A percentile compares a stretch with the other conserved stretches of the same genome.
Conservation (phyloP, 139 green algal genomes). For the Nannochloris sp. region DNA sequence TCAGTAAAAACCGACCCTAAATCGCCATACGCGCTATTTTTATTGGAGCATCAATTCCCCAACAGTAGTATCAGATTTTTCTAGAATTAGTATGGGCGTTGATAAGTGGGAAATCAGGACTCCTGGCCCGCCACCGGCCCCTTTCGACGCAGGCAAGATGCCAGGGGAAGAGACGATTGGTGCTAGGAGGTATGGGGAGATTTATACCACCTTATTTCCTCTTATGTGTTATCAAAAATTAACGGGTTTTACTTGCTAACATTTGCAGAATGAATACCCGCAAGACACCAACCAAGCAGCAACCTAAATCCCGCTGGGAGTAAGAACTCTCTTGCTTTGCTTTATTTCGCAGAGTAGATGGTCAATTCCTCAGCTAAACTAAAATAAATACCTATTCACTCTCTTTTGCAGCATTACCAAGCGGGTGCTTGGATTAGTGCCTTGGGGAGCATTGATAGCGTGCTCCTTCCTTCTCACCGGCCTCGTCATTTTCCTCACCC, state of each 20-base stretch:
- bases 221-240: too few species aligned
- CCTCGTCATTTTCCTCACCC: conserved; percentile 5
- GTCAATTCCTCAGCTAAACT: not conserved
- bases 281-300: conserved; percentile 5
- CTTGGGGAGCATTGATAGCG: conserved; percentile 18
- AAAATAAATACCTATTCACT: not conserved
- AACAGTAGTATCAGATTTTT: too few species aligned
- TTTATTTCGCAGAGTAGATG: not conserved
- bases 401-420: conserved; percentile 4
- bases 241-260: not conserved
- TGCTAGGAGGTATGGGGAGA: not conserved
- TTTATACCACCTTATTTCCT: too few species aligned
- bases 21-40: too few species aligned
- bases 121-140: not conserved
- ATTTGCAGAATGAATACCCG: not conserved
- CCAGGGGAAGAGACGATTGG: not conserved
- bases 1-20: not conserved
- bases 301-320: not conserved
- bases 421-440: conserved; percentile 5
- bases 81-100: not conserved
- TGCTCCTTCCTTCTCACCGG: conserved; percentile 10
- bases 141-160: not conserved
- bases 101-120: not conserved
- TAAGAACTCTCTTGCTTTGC: not conserved
- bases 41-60: too few species aligned